These are phyloP conservation scores for Aspergillus cristatus DNA, from an alignment of 495 filamentous ascomycete genomes.

Conservation along the genomic window DNA sequence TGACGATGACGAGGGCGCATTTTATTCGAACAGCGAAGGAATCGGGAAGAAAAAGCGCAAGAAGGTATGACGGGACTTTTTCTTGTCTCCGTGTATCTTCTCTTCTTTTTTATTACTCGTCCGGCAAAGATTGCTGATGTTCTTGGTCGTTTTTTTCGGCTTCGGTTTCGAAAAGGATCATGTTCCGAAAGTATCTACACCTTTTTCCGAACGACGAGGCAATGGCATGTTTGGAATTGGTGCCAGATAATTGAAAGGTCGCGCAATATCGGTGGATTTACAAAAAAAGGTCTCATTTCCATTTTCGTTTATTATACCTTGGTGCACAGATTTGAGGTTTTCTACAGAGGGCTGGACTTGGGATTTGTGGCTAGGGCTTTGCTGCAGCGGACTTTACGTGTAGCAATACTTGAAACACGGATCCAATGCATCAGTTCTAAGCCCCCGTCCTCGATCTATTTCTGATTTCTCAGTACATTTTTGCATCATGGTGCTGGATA, in stretches of 20 bases:
- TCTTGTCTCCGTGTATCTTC: not conserved
- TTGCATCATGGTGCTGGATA: conserved; percentile 49
- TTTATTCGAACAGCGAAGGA: conserved; percentile 38
- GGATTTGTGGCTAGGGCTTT: not conserved
- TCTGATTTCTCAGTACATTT: conserved; percentile 34
- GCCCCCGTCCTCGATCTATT: too few species aligned
- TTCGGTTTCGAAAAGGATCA: conserved; percentile 27
- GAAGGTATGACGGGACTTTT: conserved; percentile 30
- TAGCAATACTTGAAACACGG: not conserved
- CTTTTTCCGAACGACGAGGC: conserved; percentile 34
- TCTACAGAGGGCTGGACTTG: conserved; percentile 9
- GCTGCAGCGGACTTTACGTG: not conserved
- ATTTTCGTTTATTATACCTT: conserved; percentile 4
- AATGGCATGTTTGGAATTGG: conserved; percentile 42
- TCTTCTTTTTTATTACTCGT: too few species aligned
- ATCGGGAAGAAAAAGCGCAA: conserved; percentile 41
- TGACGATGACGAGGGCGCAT: conserved; percentile 46
- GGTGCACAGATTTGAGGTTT: conserved; percentile 12
- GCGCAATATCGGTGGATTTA: conserved; percentile 15
- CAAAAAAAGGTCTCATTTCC: too few species aligned
- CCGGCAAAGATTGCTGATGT: conserved; percentile 8
- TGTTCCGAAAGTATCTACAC: conserved; percentile 34
- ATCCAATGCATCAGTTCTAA: too few species aligned
- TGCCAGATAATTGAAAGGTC: conserved; percentile 25
- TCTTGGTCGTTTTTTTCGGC: conserved; percentile 1